These are phyloP conservation scores for Dimocarpus longan DNA, from an alignment of 345 rosid genomes.

Conservation along the genomic window DNA sequence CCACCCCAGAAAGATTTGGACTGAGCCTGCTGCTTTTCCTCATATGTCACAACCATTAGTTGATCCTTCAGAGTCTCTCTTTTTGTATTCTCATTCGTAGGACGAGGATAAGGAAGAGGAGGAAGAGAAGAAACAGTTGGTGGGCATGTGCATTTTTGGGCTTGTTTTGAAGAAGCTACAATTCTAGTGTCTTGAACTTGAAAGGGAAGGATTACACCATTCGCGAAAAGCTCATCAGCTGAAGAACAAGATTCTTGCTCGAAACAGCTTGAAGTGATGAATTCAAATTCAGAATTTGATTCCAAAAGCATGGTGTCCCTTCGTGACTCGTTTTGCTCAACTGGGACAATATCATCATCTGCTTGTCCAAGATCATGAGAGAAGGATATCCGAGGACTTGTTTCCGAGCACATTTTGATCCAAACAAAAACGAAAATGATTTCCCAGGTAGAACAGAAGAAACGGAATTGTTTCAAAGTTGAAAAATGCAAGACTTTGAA, in stretches of 20 bases:
- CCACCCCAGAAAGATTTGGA: slow-evolving; percentile 77
- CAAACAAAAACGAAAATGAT: not conserved
- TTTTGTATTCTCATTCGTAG: slow-evolving; percentile 20
- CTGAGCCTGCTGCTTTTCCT: slow-evolving; percentile 30
- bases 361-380: slow-evolving; percentile 54
- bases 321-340: slow-evolving; percentile 27
- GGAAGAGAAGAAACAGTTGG: slow-evolving; percentile 39
- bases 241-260: slow-evolving; percentile 53
- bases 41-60: slow-evolving; percentile 14
- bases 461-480: not conserved
- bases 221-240: slow-evolving; percentile 77
- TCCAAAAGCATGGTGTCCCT: slow-evolving; percentile 52
- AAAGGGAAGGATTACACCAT: slow-evolving; percentile 74
- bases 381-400: slow-evolving; percentile 61
- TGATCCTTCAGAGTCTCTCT: slow-evolving; percentile 24
- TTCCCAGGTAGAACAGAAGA: too few species aligned
- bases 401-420: slow-evolving; percentile 54
- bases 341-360: slow-evolving; percentile 20
- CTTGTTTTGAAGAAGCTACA: slow-evolving; percentile 26
- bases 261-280: slow-evolving; percentile 45
- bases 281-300: slow-evolving; percentile 71
- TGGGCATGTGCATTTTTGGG: slow-evolving; percentile 32
- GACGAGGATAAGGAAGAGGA: slow-evolving; percentile 28
- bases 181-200: slow-evolving; percentile 30
- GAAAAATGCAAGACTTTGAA: not conserved